Conservation (phyloP, 306 rosid species). For the Dicorynia guianensis region DNA sequence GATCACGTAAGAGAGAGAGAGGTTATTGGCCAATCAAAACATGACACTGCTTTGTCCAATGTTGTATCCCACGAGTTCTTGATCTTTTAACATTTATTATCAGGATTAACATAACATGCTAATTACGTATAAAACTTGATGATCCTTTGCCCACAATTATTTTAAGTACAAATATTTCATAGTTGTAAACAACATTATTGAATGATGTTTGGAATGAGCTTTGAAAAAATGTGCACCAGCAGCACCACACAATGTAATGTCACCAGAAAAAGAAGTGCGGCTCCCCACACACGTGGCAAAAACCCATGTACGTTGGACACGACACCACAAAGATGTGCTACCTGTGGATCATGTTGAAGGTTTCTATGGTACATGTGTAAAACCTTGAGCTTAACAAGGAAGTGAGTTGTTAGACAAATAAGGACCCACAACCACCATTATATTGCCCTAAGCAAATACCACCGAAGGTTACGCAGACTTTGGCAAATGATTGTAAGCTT, state of each 20-base stretch:
- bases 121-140: constrained; percentile 1
- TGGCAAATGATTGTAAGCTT: constrained; percentile 38
- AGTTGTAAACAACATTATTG: constrained; percentile 41
- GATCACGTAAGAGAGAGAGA: constrained; percentile 42
- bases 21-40: constrained; percentile 47
- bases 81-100: constrained; percentile 17
- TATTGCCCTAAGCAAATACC: constrained; percentile 33
- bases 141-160: constrained; percentile 2
- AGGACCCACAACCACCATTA: constrained; percentile 47
- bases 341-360: constrained; percentile 27
- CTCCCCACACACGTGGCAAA: constrained; percentile 41
- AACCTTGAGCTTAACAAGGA: constrained; percentile 9
- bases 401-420: constrained; percentile 34
- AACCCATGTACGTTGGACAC: constrained; percentile 26
- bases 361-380: constrained; percentile 27
- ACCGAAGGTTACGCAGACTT: constrained; percentile 43
- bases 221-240: background rate
- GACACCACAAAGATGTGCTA: constrained; percentile 18
- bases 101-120: constrained; percentile 14
- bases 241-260: constrained; percentile 46
- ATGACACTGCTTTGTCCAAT: constrained; percentile 40
- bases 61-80: constrained; percentile 37
- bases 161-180: constrained; percentile 31
- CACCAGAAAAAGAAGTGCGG: background rate
- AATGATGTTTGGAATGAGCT: constrained; percentile 28